Conservation (phyloP, 2,329 filamentous ascomycete species). For the Escovopsis sp. region DNA sequence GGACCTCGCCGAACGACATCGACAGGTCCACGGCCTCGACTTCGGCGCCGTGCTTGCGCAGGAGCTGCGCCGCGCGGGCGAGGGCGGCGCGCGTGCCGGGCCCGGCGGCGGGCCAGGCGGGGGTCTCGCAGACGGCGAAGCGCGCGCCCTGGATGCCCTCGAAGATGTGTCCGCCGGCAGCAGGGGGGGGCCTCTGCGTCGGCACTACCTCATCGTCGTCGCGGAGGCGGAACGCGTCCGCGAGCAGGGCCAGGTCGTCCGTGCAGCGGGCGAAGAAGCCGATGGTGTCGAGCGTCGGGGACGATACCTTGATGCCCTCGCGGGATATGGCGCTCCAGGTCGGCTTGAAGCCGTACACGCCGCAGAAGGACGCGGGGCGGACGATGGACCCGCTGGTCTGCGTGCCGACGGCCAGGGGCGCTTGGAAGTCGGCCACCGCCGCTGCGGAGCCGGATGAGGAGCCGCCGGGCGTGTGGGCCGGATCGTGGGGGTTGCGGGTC, state of each 20-base stretch:
- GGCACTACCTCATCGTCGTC: too few species aligned
- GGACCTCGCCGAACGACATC: slow-evolving; percentile 30
- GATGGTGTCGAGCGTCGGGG: slow-evolving; percentile 45
- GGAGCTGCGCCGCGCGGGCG: slow-evolving; percentile 22
- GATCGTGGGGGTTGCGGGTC: slow-evolving; percentile 51
- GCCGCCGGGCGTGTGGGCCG: slow-evolving; percentile 49
- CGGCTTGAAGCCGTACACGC: slow-evolving; percentile 50
- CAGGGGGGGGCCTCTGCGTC: too few species aligned
- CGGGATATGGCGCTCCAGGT: slow-evolving; percentile 49
- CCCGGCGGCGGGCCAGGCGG: slow-evolving; percentile 34
- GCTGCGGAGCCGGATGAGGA: slow-evolving; percentile 54
- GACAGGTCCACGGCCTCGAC: slow-evolving; percentile 43
- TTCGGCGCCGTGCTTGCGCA: slow-evolving; percentile 32
- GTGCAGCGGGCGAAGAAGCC: slow-evolving; percentile 45
- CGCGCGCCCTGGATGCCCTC: slow-evolving; percentile 30
- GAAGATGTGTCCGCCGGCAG: slow-evolving; percentile 11
- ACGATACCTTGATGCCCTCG: slow-evolving; percentile 46
- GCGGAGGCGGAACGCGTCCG: slow-evolving; percentile 35
- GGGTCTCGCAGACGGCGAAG: slow-evolving; percentile 40
- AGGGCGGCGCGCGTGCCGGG: slow-evolving; percentile 29
- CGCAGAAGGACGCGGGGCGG: slow-evolving; percentile 49
- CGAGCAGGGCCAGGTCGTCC: slow-evolving; percentile 42
- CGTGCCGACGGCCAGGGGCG: slow-evolving; percentile 45
- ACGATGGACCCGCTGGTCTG: slow-evolving; percentile 53
- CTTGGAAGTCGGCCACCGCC: slow-evolving; percentile 50